phyloP scores from a whole-genome alignment of 2,329 filamentous ascomycete genomes.

The Microthyrium microscopicum region DNA sequence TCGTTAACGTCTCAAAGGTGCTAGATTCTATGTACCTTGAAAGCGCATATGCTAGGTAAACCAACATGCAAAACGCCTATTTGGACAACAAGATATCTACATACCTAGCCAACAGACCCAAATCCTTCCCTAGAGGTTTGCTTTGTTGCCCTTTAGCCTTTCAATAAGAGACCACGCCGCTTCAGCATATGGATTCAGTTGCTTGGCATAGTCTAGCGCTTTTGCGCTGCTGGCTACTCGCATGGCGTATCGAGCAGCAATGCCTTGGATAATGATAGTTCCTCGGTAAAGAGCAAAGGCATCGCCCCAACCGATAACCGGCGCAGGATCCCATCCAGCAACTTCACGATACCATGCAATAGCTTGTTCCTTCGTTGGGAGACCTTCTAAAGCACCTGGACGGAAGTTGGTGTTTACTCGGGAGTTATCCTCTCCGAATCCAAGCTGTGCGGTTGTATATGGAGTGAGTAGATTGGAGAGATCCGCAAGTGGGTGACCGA shows the following conservation, averaged over 20 bases:
- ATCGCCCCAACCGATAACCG: conserved; percentile 46
- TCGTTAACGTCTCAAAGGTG: too few relatives aligned
- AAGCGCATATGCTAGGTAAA: too few relatives aligned
- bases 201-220: conserved; percentile 54
- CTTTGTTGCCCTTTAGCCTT: conserved; percentile 24
- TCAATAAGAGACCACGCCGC: conserved; percentile 61
- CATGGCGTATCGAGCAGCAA: conserved; percentile 70
- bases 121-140: too few relatives aligned
- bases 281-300: conserved; percentile 44
- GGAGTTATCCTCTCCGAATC: conserved; percentile 21
- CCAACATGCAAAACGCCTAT: too few relatives aligned
- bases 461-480: conserved; percentile 56
- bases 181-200: conserved; percentile 53
- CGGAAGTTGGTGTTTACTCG: conserved; percentile 37
- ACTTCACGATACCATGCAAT: conserved; percentile 50
- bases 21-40: too few relatives aligned
- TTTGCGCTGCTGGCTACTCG: conserved; percentile 80
- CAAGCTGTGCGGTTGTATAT: conserved; percentile 24
- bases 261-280: conserved; percentile 64
- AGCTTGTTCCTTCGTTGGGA: conserved; percentile 43
- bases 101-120: too few relatives aligned
- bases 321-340: conserved; percentile 53
- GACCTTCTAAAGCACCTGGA: conserved; percentile 41
- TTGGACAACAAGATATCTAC: too few relatives aligned
- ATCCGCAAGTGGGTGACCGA: conserved; percentile 90